Base-by-base conservation (phyloP, 441 rosid species). In the Pelargonium myrrhifolium region DNA sequence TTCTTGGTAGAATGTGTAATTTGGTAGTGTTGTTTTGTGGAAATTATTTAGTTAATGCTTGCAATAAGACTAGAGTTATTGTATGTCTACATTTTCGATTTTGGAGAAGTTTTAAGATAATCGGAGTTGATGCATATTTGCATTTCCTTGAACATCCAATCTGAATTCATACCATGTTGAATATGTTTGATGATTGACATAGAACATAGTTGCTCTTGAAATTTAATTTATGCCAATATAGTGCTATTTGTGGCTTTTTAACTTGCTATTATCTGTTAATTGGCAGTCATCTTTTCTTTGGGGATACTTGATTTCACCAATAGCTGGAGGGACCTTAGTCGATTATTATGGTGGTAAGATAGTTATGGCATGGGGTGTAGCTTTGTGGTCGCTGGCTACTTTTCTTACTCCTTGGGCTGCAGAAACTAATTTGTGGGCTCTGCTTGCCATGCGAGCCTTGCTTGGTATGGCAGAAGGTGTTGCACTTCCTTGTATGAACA, bases 401-500 rank as follows among this genome's bases (percentile, higher is more conserved):
- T 90, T 93, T 62, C 88, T 90, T 53, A 93, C 93, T 7, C 98
- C 98, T 6, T 93, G 93, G 93, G 98, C 98, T 7, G 95, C 96
- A 18, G 97, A 93, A 67, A 75, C 86, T 65, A 89, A 93, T 35
- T 59, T 90, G 28, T 81, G 78, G 80, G 87, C 93, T 22, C 80
- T 93, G 4, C 96, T 93, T 53, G 85, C 83, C 9, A 73, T 82
- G 71, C 84, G 97, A 68, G 93, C 90, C 28, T 71, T 83, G 80
- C 92, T 93, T 66, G 98, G 97, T 4, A 68, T 89, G 67, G 94
- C 96, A 14, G 95, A 93, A 83, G 98, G 98, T 49, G 96, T 89
- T 66, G 97, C 98, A 74, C 94, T 90, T 76, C 98, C 97, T 79
- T 85, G 93, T 62, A 90, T 93, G 98, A 93, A 90, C 90, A 93